Base-by-base conservation (phyloP, 129 eudicot genomes). In the Smallanthus sonchifolius region DNA sequence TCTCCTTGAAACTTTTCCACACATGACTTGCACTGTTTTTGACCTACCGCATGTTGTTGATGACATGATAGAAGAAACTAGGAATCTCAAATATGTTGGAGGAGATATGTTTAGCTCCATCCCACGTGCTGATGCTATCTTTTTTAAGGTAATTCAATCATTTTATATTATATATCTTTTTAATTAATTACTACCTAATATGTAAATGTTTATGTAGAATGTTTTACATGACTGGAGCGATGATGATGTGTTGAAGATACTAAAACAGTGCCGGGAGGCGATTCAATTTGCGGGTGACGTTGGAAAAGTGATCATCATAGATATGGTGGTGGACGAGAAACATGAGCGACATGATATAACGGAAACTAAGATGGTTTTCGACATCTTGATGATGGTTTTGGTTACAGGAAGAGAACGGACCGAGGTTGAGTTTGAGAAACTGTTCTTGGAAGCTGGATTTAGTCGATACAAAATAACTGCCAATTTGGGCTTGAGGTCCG, bases 11-110 rank as follows among this genome's bases (percentile, higher is more conserved):
- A 63, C 84, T 1, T 77, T 80, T 38, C 87, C 87, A 2, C 65
- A 43, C 11, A 13, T 86, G 62, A 83, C 61, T n/a, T 83, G 87
- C 20, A 70, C 38, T 2, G 85, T 77, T 68, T 76, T 83, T 51
- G 91, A 86, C 62, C 91, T 86, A 30, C 91, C 91, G 10, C 85
- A 86, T 24, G 85, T 83, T 37, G 77, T 86, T 16, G 74, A 52
- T 7, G 55, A 73, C 45, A 56, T 73, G 79, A 40, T 14, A 37
- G 81, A 67, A 37, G 81, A 67, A 16, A 70, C 75, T 3, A 11
- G 6, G 15, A 83, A 83, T 65, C 64, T 83, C 55, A 77, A 49
- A 10, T 81, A 57, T 81, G 82, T 84, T 11, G 85, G 75, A 20
- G 85, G 88, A 32, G 85, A 81, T 75, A 81, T 84, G 88, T 81